These are phyloP conservation scores for Neonectria sp. DNA, from an alignment of 2,329 filamentous ascomycete species.

Conservation along the genomic window DNA sequence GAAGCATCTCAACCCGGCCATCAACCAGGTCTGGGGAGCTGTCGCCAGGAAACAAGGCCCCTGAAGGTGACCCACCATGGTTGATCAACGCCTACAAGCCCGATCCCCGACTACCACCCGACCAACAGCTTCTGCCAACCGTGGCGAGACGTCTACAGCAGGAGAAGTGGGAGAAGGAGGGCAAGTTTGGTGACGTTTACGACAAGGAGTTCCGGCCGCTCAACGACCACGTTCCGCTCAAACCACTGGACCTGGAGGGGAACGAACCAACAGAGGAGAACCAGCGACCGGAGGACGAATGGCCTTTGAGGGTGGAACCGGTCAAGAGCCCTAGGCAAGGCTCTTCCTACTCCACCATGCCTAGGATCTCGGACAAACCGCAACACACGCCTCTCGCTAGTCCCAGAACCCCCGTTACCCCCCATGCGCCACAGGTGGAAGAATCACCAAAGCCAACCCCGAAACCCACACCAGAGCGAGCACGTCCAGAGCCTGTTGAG, in stretches of 20 bases:
- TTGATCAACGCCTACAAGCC: constrained; percentile 95
- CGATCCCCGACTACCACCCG: constrained; percentile 92
- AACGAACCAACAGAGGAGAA: constrained; percentile 31
- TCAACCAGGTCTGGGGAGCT: constrained; percentile 74
- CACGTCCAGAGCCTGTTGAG: constrained; percentile 45
- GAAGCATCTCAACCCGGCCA: constrained; percentile 68
- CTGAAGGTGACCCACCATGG: constrained; percentile 97
- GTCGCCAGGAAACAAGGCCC: constrained; percentile 70
- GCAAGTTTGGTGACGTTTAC: constrained; percentile 87
- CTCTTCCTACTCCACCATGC: constrained; percentile 76
- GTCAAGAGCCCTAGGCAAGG: constrained; percentile 64
- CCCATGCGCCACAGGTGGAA: constrained; percentile 43
- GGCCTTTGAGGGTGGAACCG: constrained; percentile 69
- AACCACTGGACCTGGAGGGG: constrained; percentile 59
- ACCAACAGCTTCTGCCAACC: constrained; percentile 95
- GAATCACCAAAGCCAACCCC: constrained; percentile 33
- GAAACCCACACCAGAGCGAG: constrained; percentile 31
- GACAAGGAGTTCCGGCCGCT: constrained; percentile 90
- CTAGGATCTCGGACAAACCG: constrained; percentile 64
- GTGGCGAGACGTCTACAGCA: constrained; percentile 93
- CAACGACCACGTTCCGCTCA: constrained; percentile 73
- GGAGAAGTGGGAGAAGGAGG: constrained; percentile 95
- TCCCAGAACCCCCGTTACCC: constrained; percentile 58
- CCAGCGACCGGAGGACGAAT: constrained; percentile 60
- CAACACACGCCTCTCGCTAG: constrained; percentile 57